phyloP scores from a whole-genome alignment of 1,139 yeast genomes.

The Nakaseomyces uthaithaninus region DNA sequence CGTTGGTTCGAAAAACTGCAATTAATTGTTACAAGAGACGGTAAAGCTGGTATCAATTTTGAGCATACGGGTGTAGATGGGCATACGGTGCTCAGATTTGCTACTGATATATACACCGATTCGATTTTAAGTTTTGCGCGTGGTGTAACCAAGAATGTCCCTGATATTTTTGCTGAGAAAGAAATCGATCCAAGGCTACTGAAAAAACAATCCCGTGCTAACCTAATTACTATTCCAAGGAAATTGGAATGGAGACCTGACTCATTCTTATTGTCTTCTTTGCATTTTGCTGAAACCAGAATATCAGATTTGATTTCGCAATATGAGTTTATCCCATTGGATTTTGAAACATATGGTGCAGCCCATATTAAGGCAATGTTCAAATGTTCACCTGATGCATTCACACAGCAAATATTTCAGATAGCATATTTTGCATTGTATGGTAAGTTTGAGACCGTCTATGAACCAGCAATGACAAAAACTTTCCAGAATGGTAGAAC shows the following conservation, averaged over 20 bases:
- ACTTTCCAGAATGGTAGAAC: conserved; percentile 82
- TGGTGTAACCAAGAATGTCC: conserved; percentile 72
- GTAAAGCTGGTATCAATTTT: conserved; percentile 87
- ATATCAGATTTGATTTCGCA: conserved; percentile 81
- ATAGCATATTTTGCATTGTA: conserved; percentile 86
- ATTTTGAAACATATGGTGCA: conserved; percentile 69
- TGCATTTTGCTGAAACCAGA: conserved; percentile 87
- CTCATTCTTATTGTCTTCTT: conserved; percentile 64
- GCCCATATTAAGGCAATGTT: conserved; percentile 63
- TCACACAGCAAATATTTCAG: conserved; percentile 89
- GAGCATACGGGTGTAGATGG: conserved; percentile 97
- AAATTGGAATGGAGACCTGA: conserved; percentile 86
- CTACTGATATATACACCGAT: conserved; percentile 84
- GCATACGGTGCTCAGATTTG: conserved; percentile 82
- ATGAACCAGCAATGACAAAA: conserved; percentile 96
- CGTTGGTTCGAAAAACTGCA: conserved; percentile 93
- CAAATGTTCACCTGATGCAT: conserved; percentile 92
- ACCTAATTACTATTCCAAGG: conserved; percentile 61
- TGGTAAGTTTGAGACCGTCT: conserved; percentile 88
- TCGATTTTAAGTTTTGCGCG: conserved; percentile 81
- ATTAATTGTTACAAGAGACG: conserved; percentile 80
- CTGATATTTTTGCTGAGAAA: conserved; percentile 35
- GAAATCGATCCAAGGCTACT: conserved; percentile 1
- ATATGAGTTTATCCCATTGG: conserved; percentile 77
- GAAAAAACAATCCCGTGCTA: conserved; percentile 18